Evolutionary conservation across 805 yeast genomes (phyloP).

Genomic region (Metschnikowia continentalis): DNA sequence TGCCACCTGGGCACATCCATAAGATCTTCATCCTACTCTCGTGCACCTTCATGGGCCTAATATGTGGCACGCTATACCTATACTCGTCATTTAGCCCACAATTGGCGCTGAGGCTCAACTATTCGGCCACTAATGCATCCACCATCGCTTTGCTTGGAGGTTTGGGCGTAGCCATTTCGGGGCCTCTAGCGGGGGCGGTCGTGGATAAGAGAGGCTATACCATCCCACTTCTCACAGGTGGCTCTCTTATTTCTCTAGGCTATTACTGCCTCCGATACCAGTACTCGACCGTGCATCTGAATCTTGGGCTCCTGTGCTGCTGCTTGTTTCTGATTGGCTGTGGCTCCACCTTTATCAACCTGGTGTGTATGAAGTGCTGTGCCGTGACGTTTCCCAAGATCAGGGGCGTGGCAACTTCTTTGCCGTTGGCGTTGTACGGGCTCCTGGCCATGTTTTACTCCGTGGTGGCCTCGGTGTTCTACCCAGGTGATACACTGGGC

Average conservation of each 20-base stretch:
- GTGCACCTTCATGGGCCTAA: constrained; percentile 42
- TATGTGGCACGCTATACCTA: constrained; percentile 71
- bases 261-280: constrained; percentile 53
- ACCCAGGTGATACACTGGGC: constrained; percentile 54
- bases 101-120: constrained; percentile 52
- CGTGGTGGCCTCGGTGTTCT: constrained; percentile 46
- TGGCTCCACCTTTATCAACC: constrained; percentile 64
- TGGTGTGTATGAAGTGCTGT: constrained; percentile 68
- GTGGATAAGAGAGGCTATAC: constrained; percentile 64
- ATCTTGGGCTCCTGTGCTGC: constrained; percentile 39
- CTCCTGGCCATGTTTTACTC: constrained; percentile 69
- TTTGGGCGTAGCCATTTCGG: constrained; percentile 57
- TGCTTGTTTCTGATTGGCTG: constrained; percentile 56
- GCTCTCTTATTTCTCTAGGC: constrained; percentile 46
- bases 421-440: constrained; percentile 74
- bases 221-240: constrained; percentile 48
- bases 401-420: constrained; percentile 70
- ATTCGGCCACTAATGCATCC: constrained; percentile 61
- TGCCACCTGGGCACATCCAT: constrained; percentile 8
- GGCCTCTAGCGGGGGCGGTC: constrained; percentile 63
- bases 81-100: constrained; percentile 80
- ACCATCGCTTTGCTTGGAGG: constrained; percentile 64
- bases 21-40: constrained; percentile 22
- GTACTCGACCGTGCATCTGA: constrained; percentile 38
- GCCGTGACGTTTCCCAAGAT: constrained; percentile 63